Percentiles rank a stretch among this genome's conserved stretches.
phyloP scores from a whole-genome alignment of 2,329 filamentous ascomycete genomes.

The Cytospora mali region DNA sequence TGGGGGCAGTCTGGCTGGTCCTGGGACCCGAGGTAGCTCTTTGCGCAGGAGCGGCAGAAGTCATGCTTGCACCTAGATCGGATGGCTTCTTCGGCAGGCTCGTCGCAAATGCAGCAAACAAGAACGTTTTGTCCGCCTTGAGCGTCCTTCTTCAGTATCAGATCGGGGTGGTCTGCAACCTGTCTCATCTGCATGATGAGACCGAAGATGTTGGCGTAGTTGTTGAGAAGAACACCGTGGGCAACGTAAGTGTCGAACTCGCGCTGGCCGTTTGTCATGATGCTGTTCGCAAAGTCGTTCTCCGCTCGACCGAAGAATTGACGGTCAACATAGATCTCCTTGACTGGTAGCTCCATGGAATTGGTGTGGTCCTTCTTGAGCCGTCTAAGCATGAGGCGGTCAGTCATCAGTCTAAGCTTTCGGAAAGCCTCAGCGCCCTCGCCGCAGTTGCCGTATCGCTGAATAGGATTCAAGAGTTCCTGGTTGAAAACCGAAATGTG shows the following conservation, averaged over 20 bases:
- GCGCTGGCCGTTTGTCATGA: slow-evolving; percentile 88
- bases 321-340: slow-evolving; percentile 87
- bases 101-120: slow-evolving; percentile 94
- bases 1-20: slow-evolving; percentile 80
- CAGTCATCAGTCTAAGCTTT: slow-evolving; percentile 86
- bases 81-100: slow-evolving; percentile 92
- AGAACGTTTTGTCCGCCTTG: slow-evolving; percentile 88
- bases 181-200: slow-evolving; percentile 99
- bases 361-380: slow-evolving; percentile 92
- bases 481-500: slow-evolving; percentile 68
- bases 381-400: slow-evolving; percentile 92
- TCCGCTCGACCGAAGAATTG: slow-evolving; percentile 98
- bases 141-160: slow-evolving; percentile 85
- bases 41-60: slow-evolving; percentile 81
- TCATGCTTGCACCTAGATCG: slow-evolving; percentile 92
- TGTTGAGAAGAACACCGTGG: slow-evolving; percentile 91
- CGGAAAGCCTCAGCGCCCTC: slow-evolving; percentile 71
- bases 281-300: slow-evolving; percentile 90
- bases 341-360: slow-evolving; percentile 94
- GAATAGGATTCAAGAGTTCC: slow-evolving; percentile 85
- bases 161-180: slow-evolving; percentile 92
- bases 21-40: slow-evolving; percentile 78
- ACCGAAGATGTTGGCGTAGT: slow-evolving; percentile 98
- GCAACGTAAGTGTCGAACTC: slow-evolving; percentile 96
- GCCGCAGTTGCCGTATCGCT: slow-evolving; percentile 61